Conservation (phyloP, 2,329 filamentous ascomycete genomes). For the Aspergillus novofumigatus region DNA sequence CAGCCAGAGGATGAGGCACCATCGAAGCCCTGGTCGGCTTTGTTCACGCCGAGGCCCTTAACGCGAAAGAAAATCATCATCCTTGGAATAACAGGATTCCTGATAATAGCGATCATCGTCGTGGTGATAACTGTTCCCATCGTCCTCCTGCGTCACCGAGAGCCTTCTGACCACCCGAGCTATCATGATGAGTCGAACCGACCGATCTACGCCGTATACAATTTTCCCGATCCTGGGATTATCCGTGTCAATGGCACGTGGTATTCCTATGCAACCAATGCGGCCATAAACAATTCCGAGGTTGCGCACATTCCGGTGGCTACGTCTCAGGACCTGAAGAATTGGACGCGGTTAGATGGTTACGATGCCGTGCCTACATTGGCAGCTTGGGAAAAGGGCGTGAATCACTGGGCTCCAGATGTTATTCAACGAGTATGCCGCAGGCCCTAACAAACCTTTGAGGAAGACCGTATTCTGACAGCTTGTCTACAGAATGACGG, state of each 20-base stretch:
- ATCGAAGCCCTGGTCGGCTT: not conserved
- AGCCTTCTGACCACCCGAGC: constrained; percentile 12
- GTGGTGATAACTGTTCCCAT: constrained; percentile 20
- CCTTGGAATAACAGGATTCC: constrained; percentile 5
- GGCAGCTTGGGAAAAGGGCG: constrained; percentile 49
- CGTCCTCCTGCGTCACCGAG: constrained; percentile 6
- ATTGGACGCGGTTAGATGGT: constrained; percentile 41
- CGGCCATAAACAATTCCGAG: constrained; percentile 12
- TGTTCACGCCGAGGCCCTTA: not conserved
- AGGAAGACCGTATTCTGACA: not conserved
- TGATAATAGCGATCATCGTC: constrained; percentile 13
- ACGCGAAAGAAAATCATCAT: constrained; percentile 10
- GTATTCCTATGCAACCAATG: constrained; percentile 31
- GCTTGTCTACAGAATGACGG: constrained; percentile 31
- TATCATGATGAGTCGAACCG: constrained; percentile 15
- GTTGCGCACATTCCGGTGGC: constrained; percentile 51
- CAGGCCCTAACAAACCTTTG: not conserved
- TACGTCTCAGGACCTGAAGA: constrained; percentile 44
- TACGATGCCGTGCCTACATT: constrained; percentile 50
- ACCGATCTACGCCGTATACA: constrained; percentile 18
- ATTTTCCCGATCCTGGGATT: constrained; percentile 30
- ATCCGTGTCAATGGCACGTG: constrained; percentile 30
- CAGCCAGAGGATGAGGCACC: not conserved
- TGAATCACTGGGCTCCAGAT: constrained; percentile 59
- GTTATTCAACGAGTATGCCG: constrained; percentile 43